These are phyloP conservation scores for Ceratobasidium sp. DNA, from an alignment of 1,284 basidiomycete genomes.

Conservation along the genomic window DNA sequence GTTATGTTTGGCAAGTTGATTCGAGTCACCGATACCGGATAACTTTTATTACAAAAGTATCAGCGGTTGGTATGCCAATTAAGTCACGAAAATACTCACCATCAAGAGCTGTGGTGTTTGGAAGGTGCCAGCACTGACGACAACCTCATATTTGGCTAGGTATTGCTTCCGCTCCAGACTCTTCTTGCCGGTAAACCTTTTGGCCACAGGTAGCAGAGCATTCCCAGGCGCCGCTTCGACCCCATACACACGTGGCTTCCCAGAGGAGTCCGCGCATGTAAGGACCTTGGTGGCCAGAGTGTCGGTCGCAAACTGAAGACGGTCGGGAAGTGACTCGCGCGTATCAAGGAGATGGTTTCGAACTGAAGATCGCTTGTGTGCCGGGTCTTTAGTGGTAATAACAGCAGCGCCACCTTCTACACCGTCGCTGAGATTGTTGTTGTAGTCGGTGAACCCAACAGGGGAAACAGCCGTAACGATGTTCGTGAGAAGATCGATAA, in stretches of 20 bases:
- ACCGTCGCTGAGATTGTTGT: slow-evolving; percentile 40
- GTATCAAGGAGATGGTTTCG: slow-evolving; percentile 36
- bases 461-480: slow-evolving; percentile 31
- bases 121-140: slow-evolving; percentile 39
- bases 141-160: slow-evolving; percentile 37
- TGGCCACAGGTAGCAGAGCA: slow-evolving; percentile 23
- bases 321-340: slow-evolving; percentile 14
- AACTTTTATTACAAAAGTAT: slow-evolving; percentile 12
- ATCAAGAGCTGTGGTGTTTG: slow-evolving; percentile 39
- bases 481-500: slow-evolving; percentile 31
- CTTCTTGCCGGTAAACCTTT: slow-evolving; percentile 26
- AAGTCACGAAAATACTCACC: background rate
- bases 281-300: slow-evolving; percentile 39
- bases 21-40: slow-evolving; percentile 29
- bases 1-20: slow-evolving; percentile 22
- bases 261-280: slow-evolving; percentile 28
- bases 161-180: slow-evolving; percentile 27
- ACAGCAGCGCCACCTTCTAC: slow-evolving; percentile 32
- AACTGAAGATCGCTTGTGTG: slow-evolving; percentile 36
- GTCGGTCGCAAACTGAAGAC: slow-evolving; percentile 36
- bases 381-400: slow-evolving; percentile 16
- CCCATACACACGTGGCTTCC: slow-evolving; percentile 32
- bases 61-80: background rate
- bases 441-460: slow-evolving; percentile 29
- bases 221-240: slow-evolving; percentile 36